phyloP scores from a whole-genome alignment of 1,284 basidiomycete species.

The Melampsora americana region DNA sequence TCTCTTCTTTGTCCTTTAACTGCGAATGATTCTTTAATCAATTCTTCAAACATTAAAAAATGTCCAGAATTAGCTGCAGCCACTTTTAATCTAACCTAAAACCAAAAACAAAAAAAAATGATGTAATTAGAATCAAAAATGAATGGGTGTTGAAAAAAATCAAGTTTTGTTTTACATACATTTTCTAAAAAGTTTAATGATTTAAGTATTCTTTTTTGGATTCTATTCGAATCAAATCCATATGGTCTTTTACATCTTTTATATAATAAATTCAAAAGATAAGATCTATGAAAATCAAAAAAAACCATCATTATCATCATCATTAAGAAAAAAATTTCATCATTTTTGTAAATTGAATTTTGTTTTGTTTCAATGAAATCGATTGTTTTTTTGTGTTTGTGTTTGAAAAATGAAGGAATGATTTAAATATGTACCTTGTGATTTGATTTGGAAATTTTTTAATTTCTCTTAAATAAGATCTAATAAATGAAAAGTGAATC shows the following conservation, averaged over 20 bases:
- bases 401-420: neutral
- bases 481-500: slow-evolving; percentile 8
- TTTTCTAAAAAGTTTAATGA: slow-evolving; percentile 22
- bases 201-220: slow-evolving; percentile 23
- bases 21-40: slow-evolving; percentile 30
- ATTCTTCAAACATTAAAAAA: slow-evolving; percentile 19
- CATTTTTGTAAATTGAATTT: no score
- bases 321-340: no score
- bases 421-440: slow-evolving; percentile 8
- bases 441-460: slow-evolving; percentile 21
- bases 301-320: no score
- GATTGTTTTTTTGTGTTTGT: neutral
- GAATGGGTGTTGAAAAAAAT: no score
- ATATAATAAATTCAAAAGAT: slow-evolving; percentile 30
- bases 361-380: no score
- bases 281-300: slow-evolving; percentile 14
- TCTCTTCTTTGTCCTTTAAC: slow-evolving; percentile 15
- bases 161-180: slow-evolving; percentile 11
- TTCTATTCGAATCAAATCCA: slow-evolving; percentile 18
- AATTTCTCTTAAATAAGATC: slow-evolving; percentile 31
- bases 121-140: no score
- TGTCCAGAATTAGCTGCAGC: slow-evolving; percentile 39
- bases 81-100: slow-evolving; percentile 16
- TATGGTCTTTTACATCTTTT: slow-evolving; percentile 29
- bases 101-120: no score